These are phyloP conservation scores for Phytophthora foliorum DNA, from an alignment of 352 stramenopile genomes.

Conservation along the genomic window DNA sequence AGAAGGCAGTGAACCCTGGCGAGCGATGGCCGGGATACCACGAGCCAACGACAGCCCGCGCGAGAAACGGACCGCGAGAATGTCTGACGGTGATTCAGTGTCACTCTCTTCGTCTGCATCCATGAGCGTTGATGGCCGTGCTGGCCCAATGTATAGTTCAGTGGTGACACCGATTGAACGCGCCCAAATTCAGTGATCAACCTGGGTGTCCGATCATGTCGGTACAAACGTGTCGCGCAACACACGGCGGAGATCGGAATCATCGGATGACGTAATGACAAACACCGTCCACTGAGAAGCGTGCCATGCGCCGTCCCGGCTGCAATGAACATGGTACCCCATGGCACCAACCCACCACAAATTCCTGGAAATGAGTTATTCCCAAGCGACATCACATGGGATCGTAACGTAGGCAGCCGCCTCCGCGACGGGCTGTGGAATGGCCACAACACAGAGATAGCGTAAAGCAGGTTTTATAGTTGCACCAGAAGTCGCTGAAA, in stretches of 20 bases:
- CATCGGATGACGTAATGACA: not conserved
- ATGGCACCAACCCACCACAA: not conserved
- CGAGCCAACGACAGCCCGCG: not conserved
- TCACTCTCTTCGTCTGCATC: not conserved
- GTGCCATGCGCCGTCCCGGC: too few species aligned
- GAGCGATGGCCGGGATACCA: not conserved
- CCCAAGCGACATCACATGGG: too few species aligned
- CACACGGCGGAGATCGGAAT: not conserved
- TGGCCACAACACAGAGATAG: too few species aligned
- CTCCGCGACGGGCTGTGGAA: too few species aligned
- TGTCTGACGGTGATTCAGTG: not conserved
- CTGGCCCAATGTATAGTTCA: not conserved
- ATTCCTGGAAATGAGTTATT: not conserved
- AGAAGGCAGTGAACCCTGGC: too few species aligned
- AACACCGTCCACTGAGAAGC: not conserved
- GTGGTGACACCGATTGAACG: not conserved
- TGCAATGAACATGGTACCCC: not conserved
- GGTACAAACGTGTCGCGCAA: not conserved
- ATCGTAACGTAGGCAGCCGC: too few species aligned
- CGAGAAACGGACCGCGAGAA: not conserved
- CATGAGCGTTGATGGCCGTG: not conserved
- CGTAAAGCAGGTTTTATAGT: too few species aligned
- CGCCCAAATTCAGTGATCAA: not conserved
- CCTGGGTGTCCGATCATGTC: not conserved
- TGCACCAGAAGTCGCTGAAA: too few species aligned